phyloP scores from a whole-genome alignment of 1,139 yeast species.

The Yamadazyma diospyri region DNA sequence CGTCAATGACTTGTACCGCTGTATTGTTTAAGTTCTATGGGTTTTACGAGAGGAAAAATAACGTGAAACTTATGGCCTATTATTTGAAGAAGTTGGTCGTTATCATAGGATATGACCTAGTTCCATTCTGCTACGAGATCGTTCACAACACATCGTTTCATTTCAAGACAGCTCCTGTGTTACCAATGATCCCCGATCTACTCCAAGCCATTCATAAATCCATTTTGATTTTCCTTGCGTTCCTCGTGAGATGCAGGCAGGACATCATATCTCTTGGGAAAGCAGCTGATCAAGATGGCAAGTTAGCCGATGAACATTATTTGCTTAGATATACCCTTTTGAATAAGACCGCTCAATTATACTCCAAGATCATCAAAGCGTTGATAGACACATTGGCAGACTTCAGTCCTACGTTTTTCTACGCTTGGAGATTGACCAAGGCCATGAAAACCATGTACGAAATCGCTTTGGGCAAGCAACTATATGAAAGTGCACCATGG shows the following conservation, averaged over 20 bases:
- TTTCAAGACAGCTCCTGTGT: conserved; percentile 31
- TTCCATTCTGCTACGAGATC: conserved; percentile 28
- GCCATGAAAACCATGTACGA: conserved; percentile 25
- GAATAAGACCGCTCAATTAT: conserved; percentile 6
- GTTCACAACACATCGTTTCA: conserved; percentile 22
- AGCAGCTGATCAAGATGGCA: conserved; percentile 1
- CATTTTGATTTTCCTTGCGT: conserved; percentile 7
- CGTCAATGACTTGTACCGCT: conserved; percentile 23
- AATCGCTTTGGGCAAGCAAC: conserved; percentile 19
- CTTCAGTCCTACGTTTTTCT: conserved; percentile 35
- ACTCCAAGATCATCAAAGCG: conserved; percentile 18
- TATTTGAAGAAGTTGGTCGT: conserved; percentile 30
- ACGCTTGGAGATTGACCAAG: conserved; percentile 40
- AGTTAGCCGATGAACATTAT: conserved; percentile 3
- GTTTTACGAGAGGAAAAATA: conserved; percentile 25
- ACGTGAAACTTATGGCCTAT: conserved; percentile 22
- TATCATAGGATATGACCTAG: conserved; percentile 25
- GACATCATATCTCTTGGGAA: conserved; percentile 1
- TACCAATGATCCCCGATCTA: conserved; percentile 30
- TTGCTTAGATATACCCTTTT: conserved; percentile 1
- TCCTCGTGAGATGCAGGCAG: conserved; percentile 7
- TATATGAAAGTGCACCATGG: conserved; percentile 15
- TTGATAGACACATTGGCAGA: conserved; percentile 23
- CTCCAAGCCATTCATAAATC: conserved; percentile 27
- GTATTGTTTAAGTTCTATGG: conserved; percentile 25